These are phyloP conservation scores for Penicillium sp. DNA, from an alignment of 2,329 filamentous ascomycete genomes.

Conservation along the genomic window DNA sequence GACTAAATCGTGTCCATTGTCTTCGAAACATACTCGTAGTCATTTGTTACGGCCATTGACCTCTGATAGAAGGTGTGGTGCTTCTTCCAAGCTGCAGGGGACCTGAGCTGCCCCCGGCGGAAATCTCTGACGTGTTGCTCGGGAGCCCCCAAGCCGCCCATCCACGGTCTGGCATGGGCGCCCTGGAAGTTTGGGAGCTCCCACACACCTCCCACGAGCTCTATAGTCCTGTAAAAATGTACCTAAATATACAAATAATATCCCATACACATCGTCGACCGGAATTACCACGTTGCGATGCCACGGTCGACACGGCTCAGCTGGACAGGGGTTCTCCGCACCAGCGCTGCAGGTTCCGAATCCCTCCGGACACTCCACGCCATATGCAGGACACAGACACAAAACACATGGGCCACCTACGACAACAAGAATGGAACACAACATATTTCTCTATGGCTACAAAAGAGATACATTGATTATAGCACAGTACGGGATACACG, in stretches of 20 bases:
- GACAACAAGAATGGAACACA: slow-evolving; percentile 12
- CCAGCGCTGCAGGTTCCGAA: slow-evolving; percentile 24
- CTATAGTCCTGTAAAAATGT: background rate
- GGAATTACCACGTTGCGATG: background rate
- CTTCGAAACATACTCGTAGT: background rate
- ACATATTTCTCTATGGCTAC: slow-evolving; percentile 37
- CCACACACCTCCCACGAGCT: background rate
- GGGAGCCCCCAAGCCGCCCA: slow-evolving; percentile 11
- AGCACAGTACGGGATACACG: slow-evolving; percentile 45
- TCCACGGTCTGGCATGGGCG: slow-evolving; percentile 9
- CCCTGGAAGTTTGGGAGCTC: slow-evolving; percentile 5
- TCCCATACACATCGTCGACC: background rate
- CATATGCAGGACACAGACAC: background rate
- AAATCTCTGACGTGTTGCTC: slow-evolving; percentile 29
- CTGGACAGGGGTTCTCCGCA: slow-evolving; percentile 28
- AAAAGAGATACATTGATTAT: slow-evolving; percentile 47
- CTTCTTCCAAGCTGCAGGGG: background rate
- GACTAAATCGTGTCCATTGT: background rate
- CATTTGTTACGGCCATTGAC: background rate
- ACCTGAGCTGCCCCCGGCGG: slow-evolving; percentile 3
- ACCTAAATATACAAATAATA: background rate
- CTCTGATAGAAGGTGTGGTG: background rate
- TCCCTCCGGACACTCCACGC: slow-evolving; percentile 21
- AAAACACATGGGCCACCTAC: background rate
- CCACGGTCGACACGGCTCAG: background rate